phyloP scores from a whole-genome alignment of 1,139 yeast genomes.

The Nakaseomyces nivariensis region DNA sequence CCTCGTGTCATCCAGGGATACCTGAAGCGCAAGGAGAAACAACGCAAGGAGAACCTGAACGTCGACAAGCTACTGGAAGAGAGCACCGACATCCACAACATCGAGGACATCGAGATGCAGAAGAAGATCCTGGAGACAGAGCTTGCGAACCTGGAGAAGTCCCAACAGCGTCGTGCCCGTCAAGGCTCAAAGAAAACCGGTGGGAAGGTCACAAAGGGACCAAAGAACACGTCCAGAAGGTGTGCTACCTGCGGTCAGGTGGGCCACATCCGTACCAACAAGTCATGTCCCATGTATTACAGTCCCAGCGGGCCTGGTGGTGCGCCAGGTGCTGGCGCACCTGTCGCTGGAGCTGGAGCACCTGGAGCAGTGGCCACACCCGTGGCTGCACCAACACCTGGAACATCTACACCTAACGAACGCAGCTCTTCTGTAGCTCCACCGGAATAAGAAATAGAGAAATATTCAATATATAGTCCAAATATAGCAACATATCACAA shows the following conservation, averaged over 20 bases:
- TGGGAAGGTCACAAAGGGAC: slow-evolving; percentile 16
- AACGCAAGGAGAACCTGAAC: slow-evolving; percentile 42
- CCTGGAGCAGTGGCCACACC: not conserved
- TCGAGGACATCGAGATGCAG: slow-evolving; percentile 72
- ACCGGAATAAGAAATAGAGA: too few relatives aligned
- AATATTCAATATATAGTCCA: too few relatives aligned
- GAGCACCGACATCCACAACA: slow-evolving; percentile 72
- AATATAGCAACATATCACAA: not conserved
- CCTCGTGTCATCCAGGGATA: slow-evolving; percentile 84
- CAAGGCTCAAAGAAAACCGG: slow-evolving; percentile 44
- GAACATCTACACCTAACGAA: too few relatives aligned
- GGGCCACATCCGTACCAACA: slow-evolving; percentile 88
- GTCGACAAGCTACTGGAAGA: slow-evolving; percentile 27
- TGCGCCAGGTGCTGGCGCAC: slow-evolving; percentile 4
- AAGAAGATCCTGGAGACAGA: slow-evolving; percentile 75
- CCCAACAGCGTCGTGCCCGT: slow-evolving; percentile 52
- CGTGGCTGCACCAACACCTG: too few relatives aligned
- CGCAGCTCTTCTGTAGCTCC: too few relatives aligned
- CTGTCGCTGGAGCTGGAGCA: slow-evolving; percentile 4
- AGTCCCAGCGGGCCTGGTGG: slow-evolving; percentile 15
- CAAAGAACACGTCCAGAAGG: slow-evolving; percentile 66
- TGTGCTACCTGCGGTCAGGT: slow-evolving; percentile 94
- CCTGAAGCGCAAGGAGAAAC: slow-evolving; percentile 63
- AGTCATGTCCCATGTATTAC: slow-evolving; percentile 76
- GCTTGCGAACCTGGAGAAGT: slow-evolving; percentile 72